Percentiles rank a stretch among this genome's conserved stretches.
Evolutionary conservation across 805 yeast species (phyloP).

Genomic region (Ogataea dorogensis): DNA sequence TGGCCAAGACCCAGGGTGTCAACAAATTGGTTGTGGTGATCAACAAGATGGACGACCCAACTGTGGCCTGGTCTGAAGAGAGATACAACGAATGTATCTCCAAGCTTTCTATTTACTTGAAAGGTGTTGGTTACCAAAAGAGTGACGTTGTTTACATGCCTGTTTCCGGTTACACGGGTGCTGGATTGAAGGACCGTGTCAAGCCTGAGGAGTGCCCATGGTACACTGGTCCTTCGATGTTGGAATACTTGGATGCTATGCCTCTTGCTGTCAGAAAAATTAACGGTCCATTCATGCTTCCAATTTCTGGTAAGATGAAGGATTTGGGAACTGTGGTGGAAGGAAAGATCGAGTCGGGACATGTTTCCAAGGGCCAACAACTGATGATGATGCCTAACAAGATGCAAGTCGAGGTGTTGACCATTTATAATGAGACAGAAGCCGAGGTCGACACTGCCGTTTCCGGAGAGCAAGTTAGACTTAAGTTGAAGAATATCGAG

Average conservation of each 20-base stretch:
- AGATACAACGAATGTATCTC: constrained; percentile 94
- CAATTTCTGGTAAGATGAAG: constrained; percentile 90
- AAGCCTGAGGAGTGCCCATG: constrained; percentile 74
- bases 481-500: constrained; percentile 91
- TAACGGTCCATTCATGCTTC: constrained; percentile 96
- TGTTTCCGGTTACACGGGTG: constrained; percentile 97
- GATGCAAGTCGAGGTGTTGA: constrained; percentile 74
- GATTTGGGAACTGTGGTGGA: constrained; percentile 97
- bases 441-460: constrained; percentile 85
- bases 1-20: constrained; percentile 98
- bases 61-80: constrained; percentile 93
- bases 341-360: constrained; percentile 97
- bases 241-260: constrained; percentile 86
- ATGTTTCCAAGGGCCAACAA: constrained; percentile 72
- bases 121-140: constrained; percentile 86
- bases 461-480: constrained; percentile 96
- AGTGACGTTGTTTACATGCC: constrained; percentile 93
- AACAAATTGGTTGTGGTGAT: constrained; percentile 90
- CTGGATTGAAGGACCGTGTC: constrained; percentile 89
- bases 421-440: constrained; percentile 93
- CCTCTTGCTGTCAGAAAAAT: constrained; percentile 79
- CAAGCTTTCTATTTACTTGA: constrained; percentile 74
- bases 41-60: constrained; percentile 98
- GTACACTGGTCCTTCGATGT: constrained; percentile 89
- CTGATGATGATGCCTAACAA: constrained; percentile 93